These are phyloP conservation scores for Conticribra guillardii DNA, from an alignment of 108 stramenopile genomes.

Conservation along the genomic window DNA sequence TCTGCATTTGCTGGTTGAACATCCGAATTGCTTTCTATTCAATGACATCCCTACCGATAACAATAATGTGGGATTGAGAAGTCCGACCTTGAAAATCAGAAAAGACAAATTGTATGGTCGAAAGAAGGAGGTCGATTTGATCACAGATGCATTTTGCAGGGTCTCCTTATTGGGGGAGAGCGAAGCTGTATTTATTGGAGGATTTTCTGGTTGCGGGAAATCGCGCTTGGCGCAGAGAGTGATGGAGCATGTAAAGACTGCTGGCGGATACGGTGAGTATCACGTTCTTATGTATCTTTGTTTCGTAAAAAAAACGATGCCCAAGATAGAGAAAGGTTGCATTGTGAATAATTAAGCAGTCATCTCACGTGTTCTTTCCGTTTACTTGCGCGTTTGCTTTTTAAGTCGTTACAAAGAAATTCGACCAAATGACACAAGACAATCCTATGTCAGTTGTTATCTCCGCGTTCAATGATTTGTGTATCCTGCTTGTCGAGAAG, in stretches of 20 bases:
- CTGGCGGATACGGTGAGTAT: neutral
- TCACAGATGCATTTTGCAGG: slow-evolving; percentile 39
- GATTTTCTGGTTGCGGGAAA: slow-evolving; percentile 24
- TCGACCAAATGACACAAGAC: slow-evolving; percentile 10
- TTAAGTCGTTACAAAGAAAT: slow-evolving; percentile 10
- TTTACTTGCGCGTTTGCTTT: no score
- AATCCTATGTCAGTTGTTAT: slow-evolving; percentile 30
- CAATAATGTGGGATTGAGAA: neutral
- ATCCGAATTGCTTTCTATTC: slow-evolving; percentile 40
- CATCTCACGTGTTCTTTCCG: neutral
- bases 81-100: neutral
- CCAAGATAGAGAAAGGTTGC: slow-evolving; percentile 21
- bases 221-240: neutral
- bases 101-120: slow-evolving; percentile 38
- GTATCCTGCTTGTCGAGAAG: slow-evolving; percentile 14
- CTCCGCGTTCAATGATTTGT: slow-evolving; percentile 40
- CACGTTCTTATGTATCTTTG: neutral
- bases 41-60: neutral
- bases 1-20: slow-evolving; percentile 30
- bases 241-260: neutral
- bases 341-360: slow-evolving; percentile 23
- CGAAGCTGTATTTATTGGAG: slow-evolving; percentile 45
- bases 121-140: slow-evolving; percentile 17
- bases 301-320: no score
- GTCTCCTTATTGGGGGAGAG: slow-evolving; percentile 22